Percentiles rank a stretch among this genome's conserved stretches.
These are phyloP conservation scores for Leavenworthia alabamica DNA, from an alignment of 345 rosid genomes.

Conservation along the genomic window DNA sequence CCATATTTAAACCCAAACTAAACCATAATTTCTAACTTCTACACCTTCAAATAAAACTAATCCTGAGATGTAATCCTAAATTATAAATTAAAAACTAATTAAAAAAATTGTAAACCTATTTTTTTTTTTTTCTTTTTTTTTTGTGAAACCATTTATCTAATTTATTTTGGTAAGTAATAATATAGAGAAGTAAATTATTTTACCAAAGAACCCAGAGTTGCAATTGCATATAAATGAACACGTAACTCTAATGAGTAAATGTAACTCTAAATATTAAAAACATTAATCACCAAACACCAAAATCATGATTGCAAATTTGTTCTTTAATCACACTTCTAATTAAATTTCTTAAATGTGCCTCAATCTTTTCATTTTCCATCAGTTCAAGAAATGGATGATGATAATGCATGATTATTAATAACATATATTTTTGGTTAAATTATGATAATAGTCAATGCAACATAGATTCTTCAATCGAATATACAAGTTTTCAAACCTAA, in stretches of 20 bases:
- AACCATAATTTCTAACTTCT: no score
- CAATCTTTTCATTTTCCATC: conserved; percentile 10
- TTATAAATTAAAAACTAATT: no score
- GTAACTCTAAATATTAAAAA: not conserved
- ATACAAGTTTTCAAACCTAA: no score
- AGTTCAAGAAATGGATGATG: conserved; percentile 1
- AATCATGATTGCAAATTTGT: conserved; percentile 12
- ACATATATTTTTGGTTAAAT: no score
- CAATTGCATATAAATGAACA: conserved; percentile 8
- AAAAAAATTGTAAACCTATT: no score
- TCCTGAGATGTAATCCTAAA: no score
- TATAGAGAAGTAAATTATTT: not conserved
- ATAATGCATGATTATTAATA: conserved; percentile 10
- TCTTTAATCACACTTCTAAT: conserved; percentile 6
- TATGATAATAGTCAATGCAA: no score
- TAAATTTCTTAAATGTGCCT: not conserved
- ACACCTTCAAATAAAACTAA: no score
- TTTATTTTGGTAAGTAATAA: not conserved
- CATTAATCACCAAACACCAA: not conserved
- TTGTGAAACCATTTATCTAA: not conserved
- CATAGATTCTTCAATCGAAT: no score
- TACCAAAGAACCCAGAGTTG: conserved; percentile 4
- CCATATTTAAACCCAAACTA: no score
- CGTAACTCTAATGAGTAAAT: conserved; percentile 22
- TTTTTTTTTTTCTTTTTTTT: no score